Evolutionary conservation across 106 monocot species (phyloP), one percentile per base, ranked within the genome.

Genomic region (Iris macrosiphon): DNA sequence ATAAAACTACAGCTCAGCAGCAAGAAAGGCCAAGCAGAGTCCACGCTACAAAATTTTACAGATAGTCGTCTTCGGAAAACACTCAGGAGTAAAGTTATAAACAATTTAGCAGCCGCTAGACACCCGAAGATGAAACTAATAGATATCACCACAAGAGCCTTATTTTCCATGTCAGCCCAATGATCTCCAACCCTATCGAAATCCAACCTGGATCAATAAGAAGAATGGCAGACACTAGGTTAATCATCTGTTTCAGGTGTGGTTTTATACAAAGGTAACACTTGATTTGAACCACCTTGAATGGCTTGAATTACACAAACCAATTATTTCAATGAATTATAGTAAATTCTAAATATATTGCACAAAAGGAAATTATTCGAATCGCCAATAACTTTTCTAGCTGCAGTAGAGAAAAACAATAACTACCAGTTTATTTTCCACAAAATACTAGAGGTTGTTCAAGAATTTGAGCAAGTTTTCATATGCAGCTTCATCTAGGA

Each of bases 191-290:
- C 51, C 40, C 13, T 69, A 55, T 85, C 63, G 19, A 86, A 45
- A 45, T 89, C 89, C 7, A 37, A 79, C 23, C 95, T 96, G 82
- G 52, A 82, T n/a, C n/a, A n/a, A n/a, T n/a, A n/a, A n/a, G n/a
- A n/a, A n/a, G n/a, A n/a, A n/a, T n/a, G n/a, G n/a, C n/a, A n/a
- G n/a, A n/a, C n/a, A n/a, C n/a, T n/a, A n/a, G n/a, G n/a, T n/a
- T n/a, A n/a, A n/a, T n/a, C n/a, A n/a, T n/a, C n/a, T n/a, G n/a
- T n/a, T n/a, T n/a, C n/a, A n/a, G n/a, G n/a, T n/a, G n/a, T n/a
- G n/a, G n/a, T 31, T 32, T 51, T 14, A 25, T 4, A n/a, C 4
- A 14, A 21, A 60, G 25, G 1, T 38, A 3, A 39, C 9, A 25
- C 21, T n/a, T n/a, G n/a, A 12, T 7, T 31, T 13, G 6, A 18